Conservation (phyloP, 768 basidiomycete genomes). For the Boletus barrowsii region DNA sequence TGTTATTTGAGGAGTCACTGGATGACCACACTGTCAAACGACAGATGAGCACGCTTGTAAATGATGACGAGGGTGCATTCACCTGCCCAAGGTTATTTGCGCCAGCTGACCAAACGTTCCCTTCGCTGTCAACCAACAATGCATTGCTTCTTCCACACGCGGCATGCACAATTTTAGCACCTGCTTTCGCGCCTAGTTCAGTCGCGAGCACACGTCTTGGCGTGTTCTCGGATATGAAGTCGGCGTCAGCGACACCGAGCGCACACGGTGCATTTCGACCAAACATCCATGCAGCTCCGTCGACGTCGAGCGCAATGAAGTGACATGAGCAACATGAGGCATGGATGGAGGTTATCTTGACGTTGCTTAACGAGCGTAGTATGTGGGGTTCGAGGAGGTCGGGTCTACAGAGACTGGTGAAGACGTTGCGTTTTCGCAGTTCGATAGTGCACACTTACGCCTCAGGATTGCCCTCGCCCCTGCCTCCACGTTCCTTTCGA, state of each 20-base stretch:
- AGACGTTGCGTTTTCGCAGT: slow-evolving; percentile 2
- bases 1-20: slow-evolving; percentile 59
- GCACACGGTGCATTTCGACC: slow-evolving; percentile 75
- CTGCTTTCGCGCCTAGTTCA: slow-evolving; percentile 57
- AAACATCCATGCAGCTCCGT: slow-evolving; percentile 86
- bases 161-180: slow-evolving; percentile 71
- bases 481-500: slow-evolving; percentile 62
- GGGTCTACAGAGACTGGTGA: slow-evolving; percentile 45
- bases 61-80: background rate
- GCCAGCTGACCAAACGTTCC: slow-evolving; percentile 81
- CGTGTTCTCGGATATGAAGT: slow-evolving; percentile 69
- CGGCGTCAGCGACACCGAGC: slow-evolving; percentile 57
- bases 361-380: slow-evolving; percentile 81
- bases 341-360: slow-evolving; percentile 70
- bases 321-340: slow-evolving; percentile 76
- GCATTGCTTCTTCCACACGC: slow-evolving; percentile 84
- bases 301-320: slow-evolving; percentile 66
- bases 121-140: slow-evolving; percentile 77
- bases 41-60: background rate
- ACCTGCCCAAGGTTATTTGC: slow-evolving; percentile 82
- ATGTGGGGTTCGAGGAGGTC: slow-evolving; percentile 89
- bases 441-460: slow-evolving; percentile 24
- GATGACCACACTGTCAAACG: slow-evolving; percentile 63
- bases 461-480: slow-evolving; percentile 40
- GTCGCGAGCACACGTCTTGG: slow-evolving; percentile 58